Evolutionary conservation across 1,139 yeast genomes (phyloP), one percentile per base, ranked within the genome.

Genomic region (Spathaspora sp.): DNA sequence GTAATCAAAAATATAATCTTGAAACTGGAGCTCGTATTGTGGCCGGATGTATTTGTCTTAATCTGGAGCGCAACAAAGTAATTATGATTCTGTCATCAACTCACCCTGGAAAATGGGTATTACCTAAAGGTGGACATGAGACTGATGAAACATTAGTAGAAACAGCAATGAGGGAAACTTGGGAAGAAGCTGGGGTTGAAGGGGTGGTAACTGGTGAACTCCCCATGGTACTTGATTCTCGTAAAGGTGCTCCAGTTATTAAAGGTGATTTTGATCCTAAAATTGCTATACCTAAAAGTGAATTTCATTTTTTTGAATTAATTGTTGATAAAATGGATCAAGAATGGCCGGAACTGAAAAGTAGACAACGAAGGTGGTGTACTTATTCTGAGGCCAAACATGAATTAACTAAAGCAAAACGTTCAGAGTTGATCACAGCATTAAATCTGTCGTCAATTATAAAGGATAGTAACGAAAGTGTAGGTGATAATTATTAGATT

Each of bases 51-150:
- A 80, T 93, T 9, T 84, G 93, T 37, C 65, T 93, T 41, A 82
- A 84, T 54, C 65, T 64, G 2, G 70, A 75, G 34, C 77, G 74
- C 50, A 76, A 75, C 36, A 78, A 82, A 56, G 89, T 91, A 26
- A 76, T 93, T 13, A 78, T 93, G 82, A 81, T 93, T 36, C 80
- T 86, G 54, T 86, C 97, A 0, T 74, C 86, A 17, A 82, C 83
- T 13, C 82, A 82, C 49, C 74, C 74, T 31, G 78, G 80, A 47
- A 78, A 76, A 56, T 90, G 96, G 96, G 88, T 95, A 11, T 67
- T 93, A 9, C 99, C 99, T 3, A 95, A 93, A 60, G 99, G 99
- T 27, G 99, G 99, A 0, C 83, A 91, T 45, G 99, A 93, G 64
- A 61, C 64, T 38, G 99, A 93, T 63, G 99, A 93, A 60, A 72